Conservation (phyloP, 75 land plant species). For the Sequoia sempervirens region DNA sequence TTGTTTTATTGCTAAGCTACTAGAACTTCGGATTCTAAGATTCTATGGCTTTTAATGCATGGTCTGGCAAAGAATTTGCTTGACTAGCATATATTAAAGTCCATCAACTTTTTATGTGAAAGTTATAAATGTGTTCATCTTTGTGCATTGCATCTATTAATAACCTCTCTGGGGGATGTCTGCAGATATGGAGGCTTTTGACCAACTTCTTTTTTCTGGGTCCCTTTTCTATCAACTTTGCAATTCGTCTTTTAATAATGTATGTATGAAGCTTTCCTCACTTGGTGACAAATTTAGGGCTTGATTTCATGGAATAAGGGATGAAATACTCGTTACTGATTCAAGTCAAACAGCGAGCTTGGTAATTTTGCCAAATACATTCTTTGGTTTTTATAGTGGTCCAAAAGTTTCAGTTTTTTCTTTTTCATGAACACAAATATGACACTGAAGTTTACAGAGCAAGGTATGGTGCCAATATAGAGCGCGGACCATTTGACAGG, state of each 20-base stretch:
- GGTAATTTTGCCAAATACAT: background rate
- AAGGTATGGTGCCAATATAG: conserved; percentile 89
- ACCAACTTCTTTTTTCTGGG: conserved; percentile 94
- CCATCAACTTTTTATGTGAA: background rate
- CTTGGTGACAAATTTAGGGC: background rate
- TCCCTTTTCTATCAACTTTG: conserved; percentile 76
- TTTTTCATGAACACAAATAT: background rate
- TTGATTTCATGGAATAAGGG: background rate
- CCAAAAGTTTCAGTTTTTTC: background rate
- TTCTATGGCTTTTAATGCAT: background rate
- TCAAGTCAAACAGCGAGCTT: background rate
- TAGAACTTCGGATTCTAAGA: background rate
- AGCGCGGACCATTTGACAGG: conserved; percentile 64
- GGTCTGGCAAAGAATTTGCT: background rate
- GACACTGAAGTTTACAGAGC: conserved; percentile 43
- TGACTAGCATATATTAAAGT: background rate
- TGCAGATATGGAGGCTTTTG: conserved; percentile 83
- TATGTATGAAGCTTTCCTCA: conserved; percentile 23
- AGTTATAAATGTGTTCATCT: background rate
- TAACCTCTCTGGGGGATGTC: background rate
- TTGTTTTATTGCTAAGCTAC: background rate
- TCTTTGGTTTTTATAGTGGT: conserved; percentile 5
- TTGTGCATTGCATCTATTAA: background rate
- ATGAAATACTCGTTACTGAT: background rate
- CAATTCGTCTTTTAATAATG: conserved; percentile 86